Evolutionary conservation across 805 yeast species (phyloP).

Genomic region (Starmerella etchellsii): DNA sequence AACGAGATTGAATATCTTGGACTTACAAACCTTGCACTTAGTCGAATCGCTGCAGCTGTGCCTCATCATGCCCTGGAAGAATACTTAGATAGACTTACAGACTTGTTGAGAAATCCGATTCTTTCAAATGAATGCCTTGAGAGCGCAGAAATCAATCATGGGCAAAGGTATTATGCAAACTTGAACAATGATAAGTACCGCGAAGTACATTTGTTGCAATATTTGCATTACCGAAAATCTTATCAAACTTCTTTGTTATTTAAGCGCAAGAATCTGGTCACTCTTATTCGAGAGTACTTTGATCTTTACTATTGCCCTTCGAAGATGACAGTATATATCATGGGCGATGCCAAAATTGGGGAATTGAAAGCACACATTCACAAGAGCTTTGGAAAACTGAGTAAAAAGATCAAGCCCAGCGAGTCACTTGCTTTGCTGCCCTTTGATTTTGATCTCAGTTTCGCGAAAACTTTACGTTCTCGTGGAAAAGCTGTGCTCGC

Average conservation of each 20-base stretch:
- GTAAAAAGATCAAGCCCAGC: not conserved
- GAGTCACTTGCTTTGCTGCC: not conserved
- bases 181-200: not conserved
- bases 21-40: not conserved
- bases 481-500: not conserved
- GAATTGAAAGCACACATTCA: not conserved
- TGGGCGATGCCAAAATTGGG: not conserved
- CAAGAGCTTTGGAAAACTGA: not conserved
- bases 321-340: not conserved
- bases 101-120: not conserved
- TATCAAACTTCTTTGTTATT: not conserved
- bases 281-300: not conserved
- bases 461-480: not conserved
- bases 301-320: not conserved
- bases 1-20: not conserved
- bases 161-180: not conserved
- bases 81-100: not conserved
- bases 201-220: not conserved
- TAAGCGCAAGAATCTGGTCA: not conserved
- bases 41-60: not conserved
- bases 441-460: not conserved
- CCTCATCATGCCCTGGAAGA: not conserved
- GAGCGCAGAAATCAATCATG: not conserved
- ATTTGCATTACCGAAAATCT: not conserved
- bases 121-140: not conserved